A percentile compares a stretch with the other conserved stretches of the same genome.
Evolutionary conservation across 2,329 filamentous ascomycete genomes (phyloP).

Genomic region (Myriosclerotinia scirpicola): DNA sequence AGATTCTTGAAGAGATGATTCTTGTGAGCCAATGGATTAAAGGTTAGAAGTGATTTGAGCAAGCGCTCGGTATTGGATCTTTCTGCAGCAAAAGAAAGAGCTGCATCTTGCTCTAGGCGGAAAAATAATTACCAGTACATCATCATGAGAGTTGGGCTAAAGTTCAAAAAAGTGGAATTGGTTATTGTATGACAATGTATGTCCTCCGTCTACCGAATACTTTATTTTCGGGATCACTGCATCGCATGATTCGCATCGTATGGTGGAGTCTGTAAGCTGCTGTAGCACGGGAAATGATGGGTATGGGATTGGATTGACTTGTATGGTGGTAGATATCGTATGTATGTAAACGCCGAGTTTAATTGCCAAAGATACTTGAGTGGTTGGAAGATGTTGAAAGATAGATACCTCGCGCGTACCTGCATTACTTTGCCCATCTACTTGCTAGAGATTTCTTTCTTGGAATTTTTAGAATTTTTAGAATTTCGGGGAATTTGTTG

Average conservation of each 20-base stretch:
- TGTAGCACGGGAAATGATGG: not conserved
- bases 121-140: not conserved
- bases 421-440: not conserved
- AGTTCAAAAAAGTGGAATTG: not conserved
- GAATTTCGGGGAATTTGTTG: constrained; percentile 20
- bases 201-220: constrained; percentile 8
- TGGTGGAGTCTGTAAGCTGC: not conserved
- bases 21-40: constrained; percentile 2
- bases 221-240: constrained; percentile 21
- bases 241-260: constrained; percentile 13
- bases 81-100: constrained; percentile 1
- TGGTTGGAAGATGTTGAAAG: not conserved
- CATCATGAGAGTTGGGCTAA: not conserved
- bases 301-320: not conserved
- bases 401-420: constrained; percentile 16
- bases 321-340: not conserved
- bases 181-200: not conserved
- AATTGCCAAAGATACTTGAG: constrained; percentile 13
- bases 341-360: constrained; percentile 20
- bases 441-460: not conserved
- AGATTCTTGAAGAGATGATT: constrained; percentile 4
- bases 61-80: constrained; percentile 4
- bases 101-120: not conserved
- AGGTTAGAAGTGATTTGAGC: constrained; percentile 7
- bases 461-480: constrained; percentile 20